Conservation (phyloP, 495 filamentous ascomycete species). For the Penicillium robsamsonii region DNA sequence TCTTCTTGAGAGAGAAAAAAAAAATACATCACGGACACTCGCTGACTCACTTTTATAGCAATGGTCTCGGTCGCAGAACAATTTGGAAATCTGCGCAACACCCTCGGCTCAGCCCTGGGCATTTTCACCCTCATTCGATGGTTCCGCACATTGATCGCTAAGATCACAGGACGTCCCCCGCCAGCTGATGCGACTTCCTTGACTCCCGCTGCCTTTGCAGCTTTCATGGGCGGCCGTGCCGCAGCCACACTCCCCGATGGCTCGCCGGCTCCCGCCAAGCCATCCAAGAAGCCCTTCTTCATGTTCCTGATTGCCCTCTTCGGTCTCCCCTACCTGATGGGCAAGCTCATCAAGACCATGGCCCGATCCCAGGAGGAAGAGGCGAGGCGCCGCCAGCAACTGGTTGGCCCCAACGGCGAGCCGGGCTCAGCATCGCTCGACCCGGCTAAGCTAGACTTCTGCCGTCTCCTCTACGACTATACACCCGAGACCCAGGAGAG, state of each 20-base stretch:
- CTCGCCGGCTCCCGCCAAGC: conserved; percentile 58
- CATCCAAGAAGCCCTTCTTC: conserved; percentile 89
- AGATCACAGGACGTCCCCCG: conserved; percentile 87
- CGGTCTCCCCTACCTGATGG: conserved; percentile 92
- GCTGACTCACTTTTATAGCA: conserved; percentile 52
- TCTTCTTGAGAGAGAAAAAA: background rate
- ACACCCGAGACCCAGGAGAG: conserved; percentile 66
- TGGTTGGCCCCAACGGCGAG: conserved; percentile 51
- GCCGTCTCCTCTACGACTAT: conserved; percentile 91
- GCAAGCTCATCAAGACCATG: conserved; percentile 83
- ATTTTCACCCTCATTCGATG: conserved; percentile 96
- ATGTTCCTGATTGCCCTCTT: conserved; percentile 95
- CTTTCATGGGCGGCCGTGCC: conserved; percentile 61
- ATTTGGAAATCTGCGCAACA: conserved; percentile 86
- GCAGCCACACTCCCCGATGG: conserved; percentile 53
- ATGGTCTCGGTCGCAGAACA: conserved; percentile 99
- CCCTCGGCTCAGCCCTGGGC: conserved; percentile 90
- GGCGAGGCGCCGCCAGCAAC: conserved; percentile 57
- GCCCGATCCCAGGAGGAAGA: conserved; percentile 82
- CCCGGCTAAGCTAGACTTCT: conserved; percentile 89
- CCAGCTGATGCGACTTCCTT: conserved; percentile 83
- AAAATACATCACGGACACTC: background rate
- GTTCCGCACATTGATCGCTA: conserved; percentile 85
- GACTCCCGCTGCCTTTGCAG: conserved; percentile 84
- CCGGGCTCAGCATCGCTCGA: conserved; percentile 59